Evolutionary conservation across 2,329 filamentous ascomycete species (phyloP).

Genomic region (Talaromyces sp.): DNA sequence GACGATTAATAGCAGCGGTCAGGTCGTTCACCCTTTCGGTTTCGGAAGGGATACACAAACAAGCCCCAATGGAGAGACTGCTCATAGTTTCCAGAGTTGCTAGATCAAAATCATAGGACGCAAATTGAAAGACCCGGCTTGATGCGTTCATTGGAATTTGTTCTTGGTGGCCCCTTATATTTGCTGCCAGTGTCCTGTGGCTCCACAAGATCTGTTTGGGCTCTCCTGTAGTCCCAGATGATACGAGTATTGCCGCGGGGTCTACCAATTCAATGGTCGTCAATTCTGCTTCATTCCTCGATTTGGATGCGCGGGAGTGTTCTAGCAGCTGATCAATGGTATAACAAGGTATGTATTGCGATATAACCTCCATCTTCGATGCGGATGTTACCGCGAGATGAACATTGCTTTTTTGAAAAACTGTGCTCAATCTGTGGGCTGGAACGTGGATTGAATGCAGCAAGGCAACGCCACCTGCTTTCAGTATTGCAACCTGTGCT

Average conservation of each 20-base stretch:
- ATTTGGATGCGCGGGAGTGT: background rate
- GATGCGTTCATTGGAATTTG: conserved; percentile 30
- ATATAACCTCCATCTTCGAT: background rate
- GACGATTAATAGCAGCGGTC: conserved; percentile 38
- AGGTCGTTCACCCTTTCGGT: conserved; percentile 32
- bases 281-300: background rate
- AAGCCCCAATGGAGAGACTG: conserved; percentile 25
- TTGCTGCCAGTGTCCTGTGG: conserved; percentile 34
- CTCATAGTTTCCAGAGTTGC: conserved; percentile 29
- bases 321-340: background rate
- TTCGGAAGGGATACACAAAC: conserved; percentile 12
- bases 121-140: conserved; percentile 37
- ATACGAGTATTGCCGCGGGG: conserved; percentile 7
- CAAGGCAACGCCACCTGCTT: conserved; percentile 17
- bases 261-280: background rate
- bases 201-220: conserved; percentile 43
- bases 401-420: conserved; percentile 30
- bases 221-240: conserved; percentile 45
- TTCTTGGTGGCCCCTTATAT: background rate
- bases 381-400: background rate
- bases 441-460: background rate
- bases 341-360: background rate
- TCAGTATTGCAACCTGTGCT: conserved; percentile 22
- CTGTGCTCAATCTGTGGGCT: conserved; percentile 33
- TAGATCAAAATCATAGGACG: conserved; percentile 29